These are phyloP conservation scores for Ogataea salicorniae DNA, from an alignment of 805 yeast genomes.

Conservation along the genomic window DNA sequence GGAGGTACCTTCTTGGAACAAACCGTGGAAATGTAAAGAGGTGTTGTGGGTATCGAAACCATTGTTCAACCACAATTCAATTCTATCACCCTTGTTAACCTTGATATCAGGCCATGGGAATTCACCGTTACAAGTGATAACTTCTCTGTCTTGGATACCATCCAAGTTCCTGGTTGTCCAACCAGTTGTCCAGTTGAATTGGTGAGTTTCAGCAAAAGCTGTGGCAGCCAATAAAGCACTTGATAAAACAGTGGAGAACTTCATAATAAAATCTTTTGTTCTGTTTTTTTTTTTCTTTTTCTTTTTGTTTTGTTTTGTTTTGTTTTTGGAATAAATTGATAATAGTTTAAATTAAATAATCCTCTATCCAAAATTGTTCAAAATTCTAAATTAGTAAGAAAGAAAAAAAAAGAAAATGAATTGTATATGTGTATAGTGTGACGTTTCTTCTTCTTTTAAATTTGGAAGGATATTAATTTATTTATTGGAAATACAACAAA, in stretches of 20 bases:
- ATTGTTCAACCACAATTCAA: conserved; percentile 68
- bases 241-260: conserved; percentile 11
- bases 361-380: neutral
- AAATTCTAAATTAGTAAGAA: neutral
- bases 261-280: conserved; percentile 9
- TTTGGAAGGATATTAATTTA: neutral
- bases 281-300: neutral
- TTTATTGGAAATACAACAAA: neutral
- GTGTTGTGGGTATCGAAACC: conserved; percentile 67
- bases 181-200: conserved; percentile 59
- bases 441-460: neutral
- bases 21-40: conserved; percentile 88
- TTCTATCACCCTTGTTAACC: conserved; percentile 74
- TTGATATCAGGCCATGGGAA: conserved; percentile 86
- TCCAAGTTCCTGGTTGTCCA: conserved; percentile 62
- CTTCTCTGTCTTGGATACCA: conserved; percentile 39
- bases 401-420: conserved; percentile 1
- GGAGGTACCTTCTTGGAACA: conserved; percentile 70
- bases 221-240: conserved; percentile 14
- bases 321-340: too few species aligned
- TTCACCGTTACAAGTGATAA: conserved; percentile 46
- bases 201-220: conserved; percentile 45
- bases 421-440: conserved; percentile 15
- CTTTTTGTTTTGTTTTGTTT: too few species aligned
- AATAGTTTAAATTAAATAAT: too few species aligned